phyloP scores from a whole-genome alignment of 2,329 filamentous ascomycete species.

The Paraconiothyrium sp. region DNA sequence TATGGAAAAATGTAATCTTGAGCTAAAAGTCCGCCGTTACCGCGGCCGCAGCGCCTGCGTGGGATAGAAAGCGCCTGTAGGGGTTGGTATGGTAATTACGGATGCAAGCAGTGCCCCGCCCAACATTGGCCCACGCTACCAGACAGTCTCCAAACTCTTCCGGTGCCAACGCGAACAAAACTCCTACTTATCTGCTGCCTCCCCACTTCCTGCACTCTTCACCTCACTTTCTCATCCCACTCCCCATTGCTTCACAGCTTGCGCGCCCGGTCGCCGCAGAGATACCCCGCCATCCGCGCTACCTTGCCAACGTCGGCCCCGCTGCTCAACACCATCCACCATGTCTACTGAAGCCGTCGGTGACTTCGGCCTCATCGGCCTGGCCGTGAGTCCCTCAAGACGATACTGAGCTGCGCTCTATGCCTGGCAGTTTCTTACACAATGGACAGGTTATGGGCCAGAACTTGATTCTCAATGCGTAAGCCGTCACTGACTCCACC shows the following conservation, averaged over 20 bases:
- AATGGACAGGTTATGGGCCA: slow-evolving; percentile 57
- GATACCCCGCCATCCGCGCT: slow-evolving; percentile 36
- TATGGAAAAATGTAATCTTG: slow-evolving; percentile 19
- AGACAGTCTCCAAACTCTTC: slow-evolving; percentile 43
- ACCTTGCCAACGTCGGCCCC: slow-evolving; percentile 17
- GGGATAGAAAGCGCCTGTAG: slow-evolving; percentile 31
- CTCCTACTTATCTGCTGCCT: slow-evolving; percentile 43
- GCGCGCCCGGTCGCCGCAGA: slow-evolving; percentile 42
- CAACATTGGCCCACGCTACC: slow-evolving; percentile 35
- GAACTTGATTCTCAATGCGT: slow-evolving; percentile 65
- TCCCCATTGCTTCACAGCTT: slow-evolving; percentile 37
- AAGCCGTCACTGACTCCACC: slow-evolving; percentile 35
- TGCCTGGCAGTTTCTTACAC: slow-evolving; percentile 30
- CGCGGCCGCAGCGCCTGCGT: slow-evolving; percentile 44
- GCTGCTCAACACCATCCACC: slow-evolving; percentile 32
- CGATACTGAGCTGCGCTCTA: background rate
- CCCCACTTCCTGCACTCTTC: slow-evolving; percentile 32
- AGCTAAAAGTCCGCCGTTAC: slow-evolving; percentile 30
- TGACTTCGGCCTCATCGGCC: slow-evolving; percentile 65
- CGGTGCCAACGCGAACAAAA: slow-evolving; percentile 39
- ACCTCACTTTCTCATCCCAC: slow-evolving; percentile 30
- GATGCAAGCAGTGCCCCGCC: slow-evolving; percentile 38
- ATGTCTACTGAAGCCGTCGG: slow-evolving; percentile 55
- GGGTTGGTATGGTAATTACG: slow-evolving; percentile 28
- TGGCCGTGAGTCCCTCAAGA: slow-evolving; percentile 51